Conservation (phyloP, 2,329 filamentous ascomycete species). For the Calycina herbarum region DNA sequence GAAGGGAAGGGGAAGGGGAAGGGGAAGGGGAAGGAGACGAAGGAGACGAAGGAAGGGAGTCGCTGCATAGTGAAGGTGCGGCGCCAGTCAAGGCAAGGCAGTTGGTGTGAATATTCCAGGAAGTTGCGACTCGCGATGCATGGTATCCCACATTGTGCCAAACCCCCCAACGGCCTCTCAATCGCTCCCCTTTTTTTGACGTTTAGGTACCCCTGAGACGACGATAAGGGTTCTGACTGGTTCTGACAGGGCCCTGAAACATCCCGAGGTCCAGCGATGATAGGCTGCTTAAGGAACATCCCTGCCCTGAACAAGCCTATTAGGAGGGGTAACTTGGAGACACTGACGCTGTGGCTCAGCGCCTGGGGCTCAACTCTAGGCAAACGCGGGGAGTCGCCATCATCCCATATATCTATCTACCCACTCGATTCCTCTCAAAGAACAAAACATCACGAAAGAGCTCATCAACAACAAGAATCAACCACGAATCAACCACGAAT, state of each 20-base stretch:
- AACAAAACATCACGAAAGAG: background rate
- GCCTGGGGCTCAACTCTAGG: slow-evolving; percentile 15
- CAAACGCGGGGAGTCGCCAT: slow-evolving; percentile 21
- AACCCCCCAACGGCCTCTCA: background rate
- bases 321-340: background rate
- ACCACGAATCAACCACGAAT: background rate
- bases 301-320: background rate
- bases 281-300: background rate
- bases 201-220: background rate
- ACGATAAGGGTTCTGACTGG: background rate
- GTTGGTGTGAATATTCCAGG: background rate
- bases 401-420: slow-evolving; percentile 12
- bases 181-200: background rate
- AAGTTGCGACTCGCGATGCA: slow-evolving; percentile 10
- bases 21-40: background rate
- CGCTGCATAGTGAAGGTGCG: background rate
- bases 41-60: background rate
- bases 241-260: slow-evolving; percentile 10
- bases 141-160: background rate
- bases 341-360: background rate
- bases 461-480: background rate
- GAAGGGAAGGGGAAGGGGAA: background rate
- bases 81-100: background rate
- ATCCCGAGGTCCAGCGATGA: background rate
- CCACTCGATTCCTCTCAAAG: slow-evolving; percentile 7